Percentiles rank a stretch among this genome's conserved stretches.
Evolutionary conservation across 345 rosid species (phyloP).

Genomic region (Euphorbia pulcherrima): DNA sequence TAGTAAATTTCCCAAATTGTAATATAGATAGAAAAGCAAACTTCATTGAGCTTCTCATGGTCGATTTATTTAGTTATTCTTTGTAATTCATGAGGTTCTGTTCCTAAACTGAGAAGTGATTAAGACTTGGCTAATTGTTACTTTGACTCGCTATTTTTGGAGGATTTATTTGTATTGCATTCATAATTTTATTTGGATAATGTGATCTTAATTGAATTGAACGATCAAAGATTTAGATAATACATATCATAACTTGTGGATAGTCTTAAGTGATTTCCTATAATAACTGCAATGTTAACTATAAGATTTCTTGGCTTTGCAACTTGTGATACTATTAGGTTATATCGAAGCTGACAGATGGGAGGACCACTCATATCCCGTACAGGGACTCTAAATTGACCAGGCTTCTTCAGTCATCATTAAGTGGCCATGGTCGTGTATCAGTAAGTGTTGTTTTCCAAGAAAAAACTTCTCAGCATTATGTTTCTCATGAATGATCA

Average conservation of each 20-base stretch:
- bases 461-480: background rate
- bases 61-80: conserved; percentile 1
- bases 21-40: background rate
- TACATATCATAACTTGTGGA: background rate
- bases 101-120: background rate
- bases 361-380: conserved; percentile 81
- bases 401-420: conserved; percentile 91
- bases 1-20: background rate
- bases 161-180: background rate
- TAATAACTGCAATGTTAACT: background rate
- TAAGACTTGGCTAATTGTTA: background rate
- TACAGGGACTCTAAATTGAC: conserved; percentile 98
- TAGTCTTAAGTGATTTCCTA: background rate
- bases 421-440: conserved; percentile 99
- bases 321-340: conserved; percentile 49
- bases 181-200: background rate
- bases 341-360: conserved; percentile 95
- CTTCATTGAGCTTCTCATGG: background rate
- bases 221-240: background rate
- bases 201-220: background rate
- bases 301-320: conserved; percentile 14
- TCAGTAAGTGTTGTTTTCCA: conserved; percentile 57
- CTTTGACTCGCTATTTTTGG: background rate
- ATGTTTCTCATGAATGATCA: background rate
- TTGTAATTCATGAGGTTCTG: background rate